Evolutionary conservation across 345 rosid genomes (phyloP), one percentile per base, ranked within the genome.

Genomic region (Eucalyptus coolabah): DNA sequence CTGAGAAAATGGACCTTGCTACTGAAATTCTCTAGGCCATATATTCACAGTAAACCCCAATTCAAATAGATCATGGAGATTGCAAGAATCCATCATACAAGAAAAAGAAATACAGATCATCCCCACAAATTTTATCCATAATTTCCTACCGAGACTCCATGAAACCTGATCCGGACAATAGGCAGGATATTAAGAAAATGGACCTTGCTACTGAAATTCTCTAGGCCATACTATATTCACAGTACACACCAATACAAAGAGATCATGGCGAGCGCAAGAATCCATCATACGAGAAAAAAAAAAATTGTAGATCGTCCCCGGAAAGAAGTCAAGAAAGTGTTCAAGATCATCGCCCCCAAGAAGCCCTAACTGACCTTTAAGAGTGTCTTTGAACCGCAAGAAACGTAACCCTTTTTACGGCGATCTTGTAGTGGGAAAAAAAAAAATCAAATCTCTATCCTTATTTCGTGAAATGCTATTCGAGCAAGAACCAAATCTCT

Each of bases 121-220:
- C 30, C 47, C 47, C 42, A 88, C 88, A 92, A 82, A 96, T 90
- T 90, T 89, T 92, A 21, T 94, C 96, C 98, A 95, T 94, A 67
- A 89, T 67, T 77, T 77, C 9, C 47, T 77, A 77, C 47, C 9
- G 4, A 40, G 83, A 37, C 28, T 40, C 28, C 83, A 40, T 3
- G 1, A 21, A 77, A 77, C 83, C 83, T 37, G 83, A 37, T 77
- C 42, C 2, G 42, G 28, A 77, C 40, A 10, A 37, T 37, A 11
- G 47, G 28, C 83, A 77, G 24, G 16, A 77, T 12, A 37, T 26
- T 77, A 11, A 40, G 83, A 77, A 77, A 21, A 40, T 40, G 28
- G 28, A 77, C 30, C 47, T 37, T 40, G 24, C 47, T 40, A 40
- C 47, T 11, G 47, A 77, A 2, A 21, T 40, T 37, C 28, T 37